Base-by-base conservation (phyloP, 2,329 filamentous ascomycete genomes). In the Ceratocystis diversiconidia region DNA sequence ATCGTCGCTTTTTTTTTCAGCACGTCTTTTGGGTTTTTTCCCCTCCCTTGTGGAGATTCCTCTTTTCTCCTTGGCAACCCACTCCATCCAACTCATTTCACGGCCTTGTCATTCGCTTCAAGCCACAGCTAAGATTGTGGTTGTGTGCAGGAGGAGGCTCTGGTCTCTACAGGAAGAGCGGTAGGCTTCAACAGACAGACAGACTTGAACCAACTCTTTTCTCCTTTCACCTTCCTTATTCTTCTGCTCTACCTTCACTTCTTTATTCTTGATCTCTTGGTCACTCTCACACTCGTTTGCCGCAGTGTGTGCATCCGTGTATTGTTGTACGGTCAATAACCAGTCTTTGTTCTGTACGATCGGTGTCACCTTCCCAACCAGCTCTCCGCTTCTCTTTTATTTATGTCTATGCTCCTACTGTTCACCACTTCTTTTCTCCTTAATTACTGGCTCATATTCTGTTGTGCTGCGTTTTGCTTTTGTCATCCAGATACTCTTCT, bases 61-160 rank as follows among this genome's bases (percentile, higher is more conserved):
- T 59, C 25, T 59, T 59, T 59, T 36, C 55, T 59, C 55, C 55
- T 59, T 59, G 55, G 30, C 28, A 36, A 59, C 28, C 28, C 55
- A 36, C 55, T 65, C 30, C 41, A 25, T 30, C 19, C 15, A 22
- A 43, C 25, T 65, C 50, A 62, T 62, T 65, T 62, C 32, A 41
- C 32, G 25, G 30, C 30, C 41, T 41, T 59, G 46, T 64, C 22
- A 55, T 28, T 62, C 28, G 61, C 41, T 30, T 48, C 61, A 62
- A 62, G 61, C 61, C 61, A 62, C 43, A 36, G 28, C 61, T 62
- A 22, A 36, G 46, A 62, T 48, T 62, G 61, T 62, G 28, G 8
- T n/a, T 59, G 12, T n/a, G 25, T 59, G 55, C 55, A 32, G 55
- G 15, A 55, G 19, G 25, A 22, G n/a, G 25, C 19, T 30, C 30